phyloP scores from a whole-genome alignment of 1,284 basidiomycete species.

The Gastroboletus turbinatus region DNA sequence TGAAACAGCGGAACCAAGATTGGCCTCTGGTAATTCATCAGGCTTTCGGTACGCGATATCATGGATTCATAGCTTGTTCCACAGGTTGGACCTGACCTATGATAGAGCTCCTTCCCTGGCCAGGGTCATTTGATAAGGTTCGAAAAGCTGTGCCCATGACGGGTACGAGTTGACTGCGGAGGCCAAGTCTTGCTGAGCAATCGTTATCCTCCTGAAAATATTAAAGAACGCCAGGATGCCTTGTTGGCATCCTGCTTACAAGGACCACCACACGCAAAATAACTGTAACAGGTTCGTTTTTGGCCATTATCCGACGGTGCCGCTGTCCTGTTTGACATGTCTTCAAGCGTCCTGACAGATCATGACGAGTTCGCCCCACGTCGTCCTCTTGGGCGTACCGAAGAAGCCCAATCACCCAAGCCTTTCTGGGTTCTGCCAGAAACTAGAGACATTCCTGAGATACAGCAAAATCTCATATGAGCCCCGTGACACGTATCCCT shows the following conservation, averaged over 20 bases:
- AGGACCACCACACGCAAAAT: neutral
- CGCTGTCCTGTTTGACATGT: neutral
- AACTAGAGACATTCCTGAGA: constrained; percentile 34
- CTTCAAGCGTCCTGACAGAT: neutral
- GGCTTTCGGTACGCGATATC: no score
- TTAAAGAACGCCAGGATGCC: neutral
- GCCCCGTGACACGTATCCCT: constrained; percentile 25
- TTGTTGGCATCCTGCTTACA: neutral
- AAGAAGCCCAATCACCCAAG: constrained; percentile 29
- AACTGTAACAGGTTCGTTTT: constrained; percentile 4
- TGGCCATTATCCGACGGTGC: neutral
- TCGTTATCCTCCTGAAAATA: neutral
- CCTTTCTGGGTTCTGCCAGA: constrained; percentile 36
- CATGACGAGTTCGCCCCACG: constrained; percentile 21
- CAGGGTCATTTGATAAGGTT: neutral
- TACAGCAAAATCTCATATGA: constrained; percentile 31
- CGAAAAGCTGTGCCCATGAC: neutral
- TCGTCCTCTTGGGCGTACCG: constrained; percentile 30
- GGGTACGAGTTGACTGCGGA: neutral
- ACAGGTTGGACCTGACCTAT: neutral
- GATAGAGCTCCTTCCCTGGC: neutral
- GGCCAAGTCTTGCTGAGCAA: neutral
- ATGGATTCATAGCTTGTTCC: neutral
- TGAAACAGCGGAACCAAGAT: neutral
- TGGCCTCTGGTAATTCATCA: neutral